These are phyloP conservation scores for Urostyla sp. DNA, from an alignment of 73 alveolate genomes.

Conservation along the genomic window DNA sequence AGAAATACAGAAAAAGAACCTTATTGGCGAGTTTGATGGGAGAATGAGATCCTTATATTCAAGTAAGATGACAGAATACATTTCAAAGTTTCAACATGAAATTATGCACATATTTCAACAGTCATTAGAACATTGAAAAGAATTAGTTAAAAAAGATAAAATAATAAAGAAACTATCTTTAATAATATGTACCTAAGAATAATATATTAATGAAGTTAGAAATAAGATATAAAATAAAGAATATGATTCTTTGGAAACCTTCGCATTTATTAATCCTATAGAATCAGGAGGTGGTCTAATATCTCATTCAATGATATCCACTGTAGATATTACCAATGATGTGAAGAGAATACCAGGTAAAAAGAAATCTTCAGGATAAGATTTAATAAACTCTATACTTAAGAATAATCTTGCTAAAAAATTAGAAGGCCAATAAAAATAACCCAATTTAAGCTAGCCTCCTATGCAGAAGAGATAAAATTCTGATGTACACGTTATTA, in stretches of 20 bases:
- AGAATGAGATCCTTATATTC: conserved; percentile 20
- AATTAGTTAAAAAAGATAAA: conserved; percentile 23
- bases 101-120: neutral
- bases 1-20: conserved; percentile 1
- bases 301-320: conserved; percentile 37
- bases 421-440: neutral
- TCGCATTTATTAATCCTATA: conserved; percentile 20
- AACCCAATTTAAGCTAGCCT: neutral
- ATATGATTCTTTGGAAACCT: conserved; percentile 13
- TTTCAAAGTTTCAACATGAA: neutral
- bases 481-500: neutral
- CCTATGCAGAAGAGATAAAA: neutral
- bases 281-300: conserved; percentile 42
- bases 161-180: conserved; percentile 19
- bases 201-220: conserved; percentile 37
- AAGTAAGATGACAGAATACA: neutral
- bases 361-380: neutral
- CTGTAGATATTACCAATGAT: neutral
- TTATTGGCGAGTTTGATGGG: conserved; percentile 9
- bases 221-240: conserved; percentile 27
- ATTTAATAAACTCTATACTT: neutral
- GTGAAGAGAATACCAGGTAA: neutral
- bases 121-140: neutral
- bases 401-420: neutral
- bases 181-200: conserved; percentile 28